phyloP scores from a whole-genome alignment of 1,284 basidiomycete species.

The Inonotus hispidus region DNA sequence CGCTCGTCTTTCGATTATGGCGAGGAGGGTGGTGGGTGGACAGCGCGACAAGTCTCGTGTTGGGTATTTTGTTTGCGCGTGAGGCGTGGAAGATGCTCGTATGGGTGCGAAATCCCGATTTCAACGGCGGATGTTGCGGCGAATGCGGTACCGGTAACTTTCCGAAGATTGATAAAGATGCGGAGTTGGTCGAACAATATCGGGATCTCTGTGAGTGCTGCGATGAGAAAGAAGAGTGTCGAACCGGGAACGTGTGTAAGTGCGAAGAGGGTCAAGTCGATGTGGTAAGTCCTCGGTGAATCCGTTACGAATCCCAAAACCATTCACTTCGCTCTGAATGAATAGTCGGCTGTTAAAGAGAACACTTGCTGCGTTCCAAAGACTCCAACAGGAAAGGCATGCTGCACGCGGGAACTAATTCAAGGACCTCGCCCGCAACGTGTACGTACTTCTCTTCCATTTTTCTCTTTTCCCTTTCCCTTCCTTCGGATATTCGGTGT shows the following conservation, averaged over 20 bases:
- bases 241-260: slow-evolving; percentile 9
- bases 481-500: neutral
- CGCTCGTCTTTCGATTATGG: slow-evolving; percentile 35
- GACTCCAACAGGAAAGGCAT: slow-evolving; percentile 7
- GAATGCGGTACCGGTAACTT: slow-evolving; percentile 11
- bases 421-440: slow-evolving; percentile 4
- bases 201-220: slow-evolving; percentile 29
- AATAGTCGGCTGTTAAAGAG: neutral
- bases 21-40: slow-evolving; percentile 44
- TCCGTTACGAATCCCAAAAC: neutral
- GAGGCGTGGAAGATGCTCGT: slow-evolving; percentile 37
- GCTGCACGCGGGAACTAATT: slow-evolving; percentile 11
- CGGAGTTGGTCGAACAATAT: slow-evolving; percentile 23
- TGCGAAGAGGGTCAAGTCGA: slow-evolving; percentile 10
- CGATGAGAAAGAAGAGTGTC: slow-evolving; percentile 21
- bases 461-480: neutral
- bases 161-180: slow-evolving; percentile 4
- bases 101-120: slow-evolving; percentile 32
- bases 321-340: neutral
- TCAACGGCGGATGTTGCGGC: slow-evolving; percentile 37
- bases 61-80: slow-evolving; percentile 38
- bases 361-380: slow-evolving; percentile 13
- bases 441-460: neutral
- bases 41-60: slow-evolving; percentile 34
- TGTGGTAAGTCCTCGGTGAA: slow-evolving; percentile 1